Percentiles rank a stretch among this genome's conserved stretches.
Evolutionary conservation across 257 asterid genomes (phyloP).

Genomic region (Nicotiana knightiana): DNA sequence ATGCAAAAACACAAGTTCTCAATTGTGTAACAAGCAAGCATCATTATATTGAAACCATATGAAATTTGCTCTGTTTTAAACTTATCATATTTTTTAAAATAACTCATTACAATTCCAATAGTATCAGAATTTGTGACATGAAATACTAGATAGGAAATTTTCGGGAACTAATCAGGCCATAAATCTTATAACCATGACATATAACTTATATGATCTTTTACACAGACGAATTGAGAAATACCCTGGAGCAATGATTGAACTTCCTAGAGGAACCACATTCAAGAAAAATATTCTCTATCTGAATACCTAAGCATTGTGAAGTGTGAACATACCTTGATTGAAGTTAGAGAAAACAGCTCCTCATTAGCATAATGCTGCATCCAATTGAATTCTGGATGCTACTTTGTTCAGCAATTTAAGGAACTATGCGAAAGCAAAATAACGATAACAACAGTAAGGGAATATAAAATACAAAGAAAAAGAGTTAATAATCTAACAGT

Average conservation of each 20-base stretch:
- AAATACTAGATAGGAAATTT: too few species aligned
- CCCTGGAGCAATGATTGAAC: neutral
- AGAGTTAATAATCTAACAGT: too few species aligned
- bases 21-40: too few species aligned
- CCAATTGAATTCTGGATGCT: neutral
- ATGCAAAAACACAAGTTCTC: too few species aligned
- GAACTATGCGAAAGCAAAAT: too few species aligned
- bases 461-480: neutral
- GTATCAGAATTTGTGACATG: too few species aligned
- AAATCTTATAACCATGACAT: neutral
- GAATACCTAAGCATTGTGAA: neutral
- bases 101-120: too few species aligned
- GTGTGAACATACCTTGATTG: neutral
- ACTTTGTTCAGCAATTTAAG: too few species aligned
- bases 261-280: neutral
- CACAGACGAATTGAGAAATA: neutral
- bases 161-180: neutral
- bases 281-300: too few species aligned
- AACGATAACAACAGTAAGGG: too few species aligned
- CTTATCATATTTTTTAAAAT: too few species aligned
- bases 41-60: too few species aligned
- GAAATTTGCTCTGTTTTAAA: neutral
- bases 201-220: neutral
- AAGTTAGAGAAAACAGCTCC: neutral
- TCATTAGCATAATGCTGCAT: neutral